Evolutionary conservation across 2,329 filamentous ascomycete species (phyloP), one percentile per base, ranked within the genome.

Genomic region (Neonectria punicea): DNA sequence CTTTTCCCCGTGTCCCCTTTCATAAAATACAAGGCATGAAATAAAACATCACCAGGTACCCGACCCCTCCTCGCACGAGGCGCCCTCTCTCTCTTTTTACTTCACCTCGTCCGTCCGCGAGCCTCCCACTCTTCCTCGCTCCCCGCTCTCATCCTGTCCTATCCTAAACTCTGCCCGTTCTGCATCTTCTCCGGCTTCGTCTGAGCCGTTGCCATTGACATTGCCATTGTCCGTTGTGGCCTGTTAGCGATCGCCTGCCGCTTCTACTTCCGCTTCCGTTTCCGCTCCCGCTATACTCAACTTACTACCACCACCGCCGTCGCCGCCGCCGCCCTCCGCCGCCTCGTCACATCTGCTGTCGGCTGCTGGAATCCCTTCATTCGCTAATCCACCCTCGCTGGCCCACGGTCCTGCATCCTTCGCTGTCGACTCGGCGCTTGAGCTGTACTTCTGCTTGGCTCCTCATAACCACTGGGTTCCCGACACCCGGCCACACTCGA

Each of bases 1-100:
- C 70, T 74, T 72, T 72, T 71, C 72, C 68, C 72, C 72, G 72
- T 74, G 66, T 72, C 68, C 72, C 72, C 72, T 72, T 74, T 74
- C 72, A 74, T 74, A 73, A 74, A 74, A 72, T 73, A 73, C 61
- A 73, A 70, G 69, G 63, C 68, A 74, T 60, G 70, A 73, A 74
- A 74, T 74, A 74, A 74, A 74, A 74, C 70, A 74, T 74, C 70
- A 67, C 62, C 70, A 71, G 65, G 71, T 70, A 67, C 71, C 71
- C 70, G 66, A 71, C 70, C 70, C 72, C 72, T 74, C 72, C 67
- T 72, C 61, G 66, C 69, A 61, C 68, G 49, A 70, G 61, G 61
- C 58, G 59, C 65, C 49, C 57, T 57, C 58, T 56, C 65, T 58
- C 44, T 51, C 49, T 58, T 63, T 63, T 36, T 67, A 44, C 63